phyloP scores from a whole-genome alignment of 805 yeast genomes.

The Kluyveromyces siamensis region DNA sequence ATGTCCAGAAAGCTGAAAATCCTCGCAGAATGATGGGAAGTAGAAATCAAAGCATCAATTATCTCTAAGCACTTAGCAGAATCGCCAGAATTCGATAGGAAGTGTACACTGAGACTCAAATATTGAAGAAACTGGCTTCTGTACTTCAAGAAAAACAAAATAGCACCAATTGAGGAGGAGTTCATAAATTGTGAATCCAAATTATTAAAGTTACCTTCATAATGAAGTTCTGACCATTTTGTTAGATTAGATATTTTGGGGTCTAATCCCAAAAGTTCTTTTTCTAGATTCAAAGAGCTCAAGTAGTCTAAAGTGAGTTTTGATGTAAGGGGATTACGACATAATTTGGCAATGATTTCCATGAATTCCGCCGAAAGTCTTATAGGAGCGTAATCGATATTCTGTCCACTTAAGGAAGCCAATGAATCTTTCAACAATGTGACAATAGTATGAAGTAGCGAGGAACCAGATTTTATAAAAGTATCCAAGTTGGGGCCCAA shows the following conservation, averaged over 20 bases:
- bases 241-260: slow-evolving; percentile 48
- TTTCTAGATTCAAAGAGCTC: slow-evolving; percentile 43
- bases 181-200: slow-evolving; percentile 27
- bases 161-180: slow-evolving; percentile 38
- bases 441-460: slow-evolving; percentile 49
- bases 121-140: slow-evolving; percentile 56
- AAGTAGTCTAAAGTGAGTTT: slow-evolving; percentile 41
- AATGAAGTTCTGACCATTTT: slow-evolving; percentile 43
- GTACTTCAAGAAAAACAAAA: slow-evolving; percentile 51
- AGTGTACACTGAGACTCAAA: slow-evolving; percentile 66
- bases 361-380: slow-evolving; percentile 49
- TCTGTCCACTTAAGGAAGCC: slow-evolving; percentile 30
- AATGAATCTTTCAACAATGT: slow-evolving; percentile 41
- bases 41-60: slow-evolving; percentile 42
- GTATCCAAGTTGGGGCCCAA: slow-evolving; percentile 41
- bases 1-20: slow-evolving; percentile 64
- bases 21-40: slow-evolving; percentile 53
- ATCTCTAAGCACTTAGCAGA: slow-evolving; percentile 38
- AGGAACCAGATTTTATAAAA: slow-evolving; percentile 43
- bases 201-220: slow-evolving; percentile 28
- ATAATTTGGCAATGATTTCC: slow-evolving; percentile 54
- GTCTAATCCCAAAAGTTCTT: slow-evolving; percentile 41
- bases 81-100: slow-evolving; percentile 39
- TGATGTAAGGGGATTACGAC: slow-evolving; percentile 49
- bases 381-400: slow-evolving; percentile 45